Conservation (phyloP, 805 yeast species). For the Dipodascopsis tothii region DNA sequence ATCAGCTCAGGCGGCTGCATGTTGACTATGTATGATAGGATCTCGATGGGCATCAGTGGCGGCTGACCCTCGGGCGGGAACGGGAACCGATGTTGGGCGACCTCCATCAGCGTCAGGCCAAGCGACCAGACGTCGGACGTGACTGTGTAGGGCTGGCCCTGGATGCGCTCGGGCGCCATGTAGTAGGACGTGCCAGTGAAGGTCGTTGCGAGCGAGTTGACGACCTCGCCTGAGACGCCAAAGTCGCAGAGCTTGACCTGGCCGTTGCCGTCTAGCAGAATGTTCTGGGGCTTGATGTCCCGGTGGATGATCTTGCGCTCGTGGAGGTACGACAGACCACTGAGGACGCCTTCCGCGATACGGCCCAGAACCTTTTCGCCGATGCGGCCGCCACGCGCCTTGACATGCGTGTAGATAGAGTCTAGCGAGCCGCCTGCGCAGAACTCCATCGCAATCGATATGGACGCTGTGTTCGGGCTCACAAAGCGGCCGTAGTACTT, state of each 20-base stretch:
- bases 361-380: conserved; percentile 91
- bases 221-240: conserved; percentile 85
- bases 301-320: conserved; percentile 84
- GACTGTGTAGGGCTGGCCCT: conserved; percentile 91
- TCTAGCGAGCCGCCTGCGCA: conserved; percentile 92
- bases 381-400: conserved; percentile 69
- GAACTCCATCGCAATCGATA: conserved; percentile 93
- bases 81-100: conserved; percentile 88
- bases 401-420: conserved; percentile 75
- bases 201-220: conserved; percentile 88
- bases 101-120: conserved; percentile 86
- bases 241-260: conserved; percentile 91
- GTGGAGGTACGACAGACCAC: conserved; percentile 82
- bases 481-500: conserved; percentile 88
- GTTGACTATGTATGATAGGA: conserved; percentile 70
- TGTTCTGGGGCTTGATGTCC: conserved; percentile 89
- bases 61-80: conserved; percentile 49
- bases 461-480: conserved; percentile 66
- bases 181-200: conserved; percentile 96
- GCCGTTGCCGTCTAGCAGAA: conserved; percentile 65
- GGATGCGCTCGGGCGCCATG: conserved; percentile 97
- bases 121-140: conserved; percentile 96
- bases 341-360: conserved; percentile 75
- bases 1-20: conserved; percentile 66
- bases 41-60: conserved; percentile 76